Conservation (phyloP, 768 basidiomycete genomes). For the Tricholoma terreum region DNA sequence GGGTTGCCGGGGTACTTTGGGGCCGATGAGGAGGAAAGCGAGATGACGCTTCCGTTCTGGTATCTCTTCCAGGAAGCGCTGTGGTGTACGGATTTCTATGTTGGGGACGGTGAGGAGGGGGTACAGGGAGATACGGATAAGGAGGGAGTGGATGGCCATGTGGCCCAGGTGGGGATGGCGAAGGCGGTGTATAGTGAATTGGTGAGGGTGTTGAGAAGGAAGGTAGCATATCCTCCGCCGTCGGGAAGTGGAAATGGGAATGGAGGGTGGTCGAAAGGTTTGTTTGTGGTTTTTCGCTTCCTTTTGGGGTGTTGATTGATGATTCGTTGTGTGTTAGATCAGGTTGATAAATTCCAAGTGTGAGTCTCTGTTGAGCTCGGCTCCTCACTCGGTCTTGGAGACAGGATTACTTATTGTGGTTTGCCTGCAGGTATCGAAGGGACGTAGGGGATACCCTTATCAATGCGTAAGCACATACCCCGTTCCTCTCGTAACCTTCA, state of each 20-base stretch:
- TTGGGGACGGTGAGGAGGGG: constrained; percentile 31
- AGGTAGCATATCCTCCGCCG: constrained; percentile 54
- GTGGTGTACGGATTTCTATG: constrained; percentile 43
- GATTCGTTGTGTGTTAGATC: constrained; percentile 47
- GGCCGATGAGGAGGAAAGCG: constrained; percentile 84
- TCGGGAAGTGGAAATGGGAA: constrained; percentile 41
- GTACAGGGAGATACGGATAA: constrained; percentile 15
- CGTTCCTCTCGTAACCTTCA: not conserved
- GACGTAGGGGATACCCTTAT: constrained; percentile 87
- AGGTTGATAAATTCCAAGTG: constrained; percentile 77
- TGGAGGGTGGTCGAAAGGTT: constrained; percentile 69
- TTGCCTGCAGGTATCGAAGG: constrained; percentile 60
- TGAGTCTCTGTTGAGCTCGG: constrained; percentile 38
- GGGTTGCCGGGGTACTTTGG: constrained; percentile 73
- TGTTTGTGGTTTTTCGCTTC: constrained; percentile 14
- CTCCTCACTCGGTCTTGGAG: not conserved
- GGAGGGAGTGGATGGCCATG: constrained; percentile 18
- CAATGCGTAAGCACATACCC: constrained; percentile 66
- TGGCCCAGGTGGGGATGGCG: constrained; percentile 49
- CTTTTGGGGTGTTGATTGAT: constrained; percentile 7
- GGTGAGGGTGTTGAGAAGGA: constrained; percentile 65
- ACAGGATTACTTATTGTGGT: not conserved
- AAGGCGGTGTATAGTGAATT: constrained; percentile 79
- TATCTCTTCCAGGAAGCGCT: constrained; percentile 87
- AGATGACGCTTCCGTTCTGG: constrained; percentile 87